Evolutionary conservation across 2,329 filamentous ascomycete species (phyloP), one percentile per base, ranked within the genome.

Genomic region (Talaromyces islandicus): DNA sequence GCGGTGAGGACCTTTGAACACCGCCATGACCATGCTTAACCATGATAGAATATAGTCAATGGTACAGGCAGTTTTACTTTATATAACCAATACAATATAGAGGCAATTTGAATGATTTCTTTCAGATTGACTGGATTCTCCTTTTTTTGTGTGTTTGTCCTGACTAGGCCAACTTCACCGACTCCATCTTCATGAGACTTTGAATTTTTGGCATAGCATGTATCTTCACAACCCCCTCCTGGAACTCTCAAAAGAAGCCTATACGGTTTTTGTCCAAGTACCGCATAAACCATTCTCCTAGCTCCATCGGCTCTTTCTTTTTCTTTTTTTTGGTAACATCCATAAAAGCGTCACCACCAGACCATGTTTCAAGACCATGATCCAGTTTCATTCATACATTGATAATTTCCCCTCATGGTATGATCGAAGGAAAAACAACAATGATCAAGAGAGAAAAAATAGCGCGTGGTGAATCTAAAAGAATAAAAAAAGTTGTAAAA

Each of bases 1-100:
- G 59, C 59, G 59, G 59, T 61, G 51, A 58, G 48, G 43, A n/a
- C 19, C 43, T 24, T 21, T 11, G n/a, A n/a, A 19, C n/a, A 46
- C 19, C 9, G 11, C 41, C 10, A 46, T 21, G 0, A 38, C 11
- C 5, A n/a, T 38, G 14, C 41, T 10, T 4, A 46, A 46, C 21
- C 3, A 46, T 46, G 11, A n/a, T n/a, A n/a, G n/a, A n/a, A n/a
- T n/a, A n/a, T n/a, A n/a, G n/a, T n/a, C 41, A 24, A 46, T 24
- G 19, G 6, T 24, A 9, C 10, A 24, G 19, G 21, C 21, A 11
- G n/a, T 46, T n/a, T 21, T 21, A 46, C 6, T 12, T n/a, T n/a
- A n/a, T 46, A 12, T 21, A 21, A 11, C 14, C 11, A 46, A 21
- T 46, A 9, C 7, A 46, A 46, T 46, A 4, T 46, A 46, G 10